phyloP scores from a whole-genome alignment of 352 stramenopile species.

The Pythium rhizo-oryzae region DNA sequence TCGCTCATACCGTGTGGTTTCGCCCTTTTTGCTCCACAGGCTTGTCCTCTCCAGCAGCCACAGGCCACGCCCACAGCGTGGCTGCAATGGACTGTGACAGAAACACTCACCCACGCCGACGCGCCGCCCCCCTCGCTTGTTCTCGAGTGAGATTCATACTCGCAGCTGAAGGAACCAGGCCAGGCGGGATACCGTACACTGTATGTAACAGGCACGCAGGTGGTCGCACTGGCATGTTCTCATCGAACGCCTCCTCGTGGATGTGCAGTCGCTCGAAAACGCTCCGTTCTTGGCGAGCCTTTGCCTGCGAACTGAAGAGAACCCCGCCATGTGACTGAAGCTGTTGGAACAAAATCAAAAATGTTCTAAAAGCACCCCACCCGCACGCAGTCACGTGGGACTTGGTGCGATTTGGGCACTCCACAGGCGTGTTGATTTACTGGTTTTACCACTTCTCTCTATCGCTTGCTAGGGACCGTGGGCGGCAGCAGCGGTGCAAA shows the following conservation, averaged over 20 bases:
- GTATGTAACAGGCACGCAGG: constrained; percentile 5
- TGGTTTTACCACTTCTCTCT: not conserved
- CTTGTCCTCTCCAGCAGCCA: no score
- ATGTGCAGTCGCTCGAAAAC: constrained; percentile 1
- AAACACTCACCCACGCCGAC: no score
- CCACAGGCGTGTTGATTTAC: not conserved
- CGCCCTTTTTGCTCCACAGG: no score
- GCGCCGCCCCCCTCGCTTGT: constrained; percentile 6
- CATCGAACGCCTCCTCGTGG: not conserved
- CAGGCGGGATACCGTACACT: not conserved
- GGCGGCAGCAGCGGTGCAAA: constrained; percentile 33
- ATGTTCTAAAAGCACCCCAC: constrained; percentile 2
- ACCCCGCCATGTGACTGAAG: no score
- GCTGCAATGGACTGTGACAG: not conserved
- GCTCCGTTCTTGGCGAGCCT: not conserved
- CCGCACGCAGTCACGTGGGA: not conserved
- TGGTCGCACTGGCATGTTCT: not conserved
- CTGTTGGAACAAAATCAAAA: not conserved
- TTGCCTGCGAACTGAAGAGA: not conserved
- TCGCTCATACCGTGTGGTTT: no score
- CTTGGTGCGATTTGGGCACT: not conserved
- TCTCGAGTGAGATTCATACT: constrained; percentile 10
- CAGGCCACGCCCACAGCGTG: no score
- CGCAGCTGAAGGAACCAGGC: constrained; percentile 1
- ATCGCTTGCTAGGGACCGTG: not conserved